Conservation (phyloP, 345 rosid genomes). For the Linum lewisii region DNA sequence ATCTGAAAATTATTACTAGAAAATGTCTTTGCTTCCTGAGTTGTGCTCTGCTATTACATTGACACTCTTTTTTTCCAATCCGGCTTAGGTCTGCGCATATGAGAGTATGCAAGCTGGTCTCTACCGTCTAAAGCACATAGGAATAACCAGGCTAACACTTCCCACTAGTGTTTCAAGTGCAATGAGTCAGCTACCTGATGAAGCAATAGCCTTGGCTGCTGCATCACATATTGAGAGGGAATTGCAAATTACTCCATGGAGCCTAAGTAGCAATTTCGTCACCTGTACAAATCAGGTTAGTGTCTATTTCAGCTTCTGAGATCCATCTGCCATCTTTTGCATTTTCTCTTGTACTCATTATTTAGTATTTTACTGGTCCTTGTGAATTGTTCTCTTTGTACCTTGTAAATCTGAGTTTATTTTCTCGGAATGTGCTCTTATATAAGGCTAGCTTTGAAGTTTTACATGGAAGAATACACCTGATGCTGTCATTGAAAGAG, state of each 20-base stretch:
- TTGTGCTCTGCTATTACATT: not conserved
- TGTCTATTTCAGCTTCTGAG: not conserved
- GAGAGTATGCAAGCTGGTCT: conserved; percentile 98
- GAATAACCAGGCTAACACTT: conserved; percentile 63
- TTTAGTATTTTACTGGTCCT: conserved; percentile 3
- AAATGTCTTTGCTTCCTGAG: not conserved
- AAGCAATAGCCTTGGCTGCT: conserved; percentile 94
- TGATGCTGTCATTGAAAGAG: too few species aligned
- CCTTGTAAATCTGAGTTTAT: too few species aligned
- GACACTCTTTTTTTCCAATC: not conserved
- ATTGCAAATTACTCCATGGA: conserved; percentile 94
- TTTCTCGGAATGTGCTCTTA: too few species aligned
- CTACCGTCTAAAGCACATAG: conserved; percentile 84
- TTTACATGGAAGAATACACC: too few species aligned
- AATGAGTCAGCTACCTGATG: conserved; percentile 86
- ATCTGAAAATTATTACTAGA: not conserved
- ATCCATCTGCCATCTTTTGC: not conserved
- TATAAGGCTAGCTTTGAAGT: too few species aligned
- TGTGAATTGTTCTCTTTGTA: conserved; percentile 4
- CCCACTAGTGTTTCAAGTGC: conserved; percentile 76
- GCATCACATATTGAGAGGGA: conserved; percentile 96
- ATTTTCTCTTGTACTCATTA: too few species aligned
- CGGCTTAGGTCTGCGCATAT: conserved; percentile 69
- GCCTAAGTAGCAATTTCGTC: conserved; percentile 87
- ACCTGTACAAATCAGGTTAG: conserved; percentile 86